A percentile compares a stretch with the other conserved stretches of the same genome.
Conservation (phyloP, 192 early-diverging fungal species). For the Martensiomyces pterosporus region DNA sequence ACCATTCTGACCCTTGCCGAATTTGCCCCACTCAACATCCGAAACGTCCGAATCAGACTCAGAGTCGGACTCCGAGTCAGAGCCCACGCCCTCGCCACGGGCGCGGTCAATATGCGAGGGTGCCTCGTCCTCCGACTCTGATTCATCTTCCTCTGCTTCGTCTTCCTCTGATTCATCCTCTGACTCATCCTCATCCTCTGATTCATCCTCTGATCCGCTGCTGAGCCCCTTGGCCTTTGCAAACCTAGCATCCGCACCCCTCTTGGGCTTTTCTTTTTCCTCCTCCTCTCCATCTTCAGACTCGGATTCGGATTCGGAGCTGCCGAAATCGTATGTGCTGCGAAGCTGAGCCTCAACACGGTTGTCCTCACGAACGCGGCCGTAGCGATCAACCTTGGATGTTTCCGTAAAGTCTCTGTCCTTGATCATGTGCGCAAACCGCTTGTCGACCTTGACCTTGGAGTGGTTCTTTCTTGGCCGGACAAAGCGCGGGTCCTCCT, state of each 20-base stretch:
- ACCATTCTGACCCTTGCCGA: constrained; percentile 29
- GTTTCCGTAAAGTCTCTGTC: constrained; percentile 59
- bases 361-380: constrained; percentile 27
- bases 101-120: constrained; percentile 59
- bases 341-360: constrained; percentile 30
- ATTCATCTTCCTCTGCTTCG: too few relatives aligned
- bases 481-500: constrained; percentile 77
- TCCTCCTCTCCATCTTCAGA: too few relatives aligned
- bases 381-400: constrained; percentile 45
- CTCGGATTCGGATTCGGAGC: constrained; percentile 17
- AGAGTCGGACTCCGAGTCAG: constrained; percentile 46
- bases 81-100: constrained; percentile 79
- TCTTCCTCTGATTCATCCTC: constrained; percentile 33
- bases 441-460: constrained; percentile 85
- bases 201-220: constrained; percentile 7
- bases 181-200: constrained; percentile 18
- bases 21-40: constrained; percentile 28
- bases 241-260: constrained; percentile 4
- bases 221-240: not conserved
- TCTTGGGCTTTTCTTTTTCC: constrained; percentile 20
- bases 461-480: constrained; percentile 72
- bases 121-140: not conserved
- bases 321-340: constrained; percentile 55
- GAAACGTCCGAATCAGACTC: constrained; percentile 34
- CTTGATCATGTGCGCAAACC: constrained; percentile 80